Evolutionary conservation across 805 yeast species (phyloP), one percentile per base, ranked within the genome.

Genomic region (Starmerella sirachaensis): DNA sequence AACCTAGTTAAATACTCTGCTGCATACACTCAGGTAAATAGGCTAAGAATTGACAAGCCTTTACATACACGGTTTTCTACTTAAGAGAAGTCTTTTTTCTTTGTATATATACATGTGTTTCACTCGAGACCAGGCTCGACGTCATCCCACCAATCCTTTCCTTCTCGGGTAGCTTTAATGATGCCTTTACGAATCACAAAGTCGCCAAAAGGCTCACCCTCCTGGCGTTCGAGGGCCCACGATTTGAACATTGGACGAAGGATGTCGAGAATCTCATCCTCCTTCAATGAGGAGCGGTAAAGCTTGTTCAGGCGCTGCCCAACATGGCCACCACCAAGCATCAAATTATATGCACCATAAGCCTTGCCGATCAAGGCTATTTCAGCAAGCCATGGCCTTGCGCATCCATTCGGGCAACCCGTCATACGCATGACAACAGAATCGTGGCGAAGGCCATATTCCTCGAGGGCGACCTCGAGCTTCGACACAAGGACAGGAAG

Each of bases 341-440:
- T 69, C 62, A 88, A 69, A 62, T 88, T 88, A 63, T 88, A 88
- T 13, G 93, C 85, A 36, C 93, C 94, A 47, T 70, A 75, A 0
- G 97, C 95, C 60, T 88, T 88, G 59, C 97, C 97, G 41, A 88
- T 93, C 42, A 85, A 69, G 0, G 96, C 97, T 41, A 88, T 75
- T 60, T 88, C 97, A 4, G 96, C 97, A 35, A 88, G 64, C 96
- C 96, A 88, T 20, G 97, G 97, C 61, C 97, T 76, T 18, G 97
- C 91, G 68, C 97, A 88, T 50, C 97, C 97, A 60, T 88, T 88
- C 38, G 96, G 96, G 70, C 97, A 88, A 40, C 97, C 97, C 21
- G 96, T 88, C 96, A 88, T 86, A 66, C 97, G 76, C 93, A 88
- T 80, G 18, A 85, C 94, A 49, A 88, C 71, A 6, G 94, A 77